phyloP scores from a whole-genome alignment of 1,284 basidiomycete genomes.

The Ustilago cynodontis region DNA sequence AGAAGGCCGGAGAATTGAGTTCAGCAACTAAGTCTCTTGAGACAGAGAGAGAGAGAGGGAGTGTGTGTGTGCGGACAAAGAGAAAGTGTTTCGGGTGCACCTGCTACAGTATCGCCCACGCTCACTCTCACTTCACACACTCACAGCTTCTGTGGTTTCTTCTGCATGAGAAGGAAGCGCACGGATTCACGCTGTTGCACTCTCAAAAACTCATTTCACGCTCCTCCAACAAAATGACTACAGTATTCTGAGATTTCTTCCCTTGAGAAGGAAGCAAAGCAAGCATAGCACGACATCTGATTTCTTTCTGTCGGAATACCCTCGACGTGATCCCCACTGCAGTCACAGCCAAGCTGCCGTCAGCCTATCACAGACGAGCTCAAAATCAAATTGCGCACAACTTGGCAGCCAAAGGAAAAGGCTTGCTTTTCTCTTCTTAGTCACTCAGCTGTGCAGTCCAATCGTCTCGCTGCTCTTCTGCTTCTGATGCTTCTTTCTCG shows the following conservation, averaged over 20 bases:
- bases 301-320: not conserved
- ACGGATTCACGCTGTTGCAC: conserved; percentile 8
- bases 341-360: no score
- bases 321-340: no score
- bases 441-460: conserved; percentile 11
- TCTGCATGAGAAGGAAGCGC: not conserved
- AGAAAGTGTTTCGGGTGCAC: conserved; percentile 3
- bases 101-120: not conserved
- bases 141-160: no score
- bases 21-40: no score
- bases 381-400: conserved; percentile 2
- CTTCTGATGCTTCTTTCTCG: no score
- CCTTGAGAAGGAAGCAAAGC: not conserved
- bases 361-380: not conserved
- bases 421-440: no score
- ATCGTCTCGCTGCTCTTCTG: not conserved
- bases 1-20: conserved; percentile 13
- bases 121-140: no score
- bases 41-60: not conserved
- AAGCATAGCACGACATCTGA: conserved; percentile 14
- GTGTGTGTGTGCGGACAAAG: not conserved
- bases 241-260: not conserved
- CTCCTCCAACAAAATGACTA: not conserved
- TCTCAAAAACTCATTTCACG: conserved; percentile 6
- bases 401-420: not conserved